Base-by-base conservation (phyloP, 2,329 filamentous ascomycete genomes). In the Tothia fuscella region DNA sequence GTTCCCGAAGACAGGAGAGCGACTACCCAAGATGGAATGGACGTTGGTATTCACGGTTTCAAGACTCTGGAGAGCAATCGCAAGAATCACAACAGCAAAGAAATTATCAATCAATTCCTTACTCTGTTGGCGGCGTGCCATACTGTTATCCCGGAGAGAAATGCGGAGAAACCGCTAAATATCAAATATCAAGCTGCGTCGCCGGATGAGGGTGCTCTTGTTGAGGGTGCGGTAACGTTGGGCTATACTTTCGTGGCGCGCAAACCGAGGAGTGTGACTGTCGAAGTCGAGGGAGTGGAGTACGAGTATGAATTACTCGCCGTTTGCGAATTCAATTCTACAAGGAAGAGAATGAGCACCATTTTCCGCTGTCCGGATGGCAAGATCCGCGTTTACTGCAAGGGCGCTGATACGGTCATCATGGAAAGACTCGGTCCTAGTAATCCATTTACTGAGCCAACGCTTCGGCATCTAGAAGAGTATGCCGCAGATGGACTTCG, bases 131-230 rank as follows among this genome's bases (percentile, higher is more conserved):
- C 89, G 6, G 93, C 83, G 5, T 98, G 91, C 53, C 91, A 98
- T 60, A 98, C 91, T 0, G 91, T 98, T 50, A 98, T 98, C 54
- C 93, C 91, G 0, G 91, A 98, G 63, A 71, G 79, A 53, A 78
- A 78, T 38, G 82, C 87, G 32, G 80, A 86, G 51, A 82, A 83
- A 46, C 72, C 74, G 2, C 82, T 78, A 14, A 72, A 78, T 28
- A 95, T 98, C 69, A 96, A 93, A 62, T 98, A 98, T 53, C 93
- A 98, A 64, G 91, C 91, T 19, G 89, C 93, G 2, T 98, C 91
- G 19, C 91, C 91, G 1, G 91, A 98, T 51, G 91, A 98, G 60
- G 91, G 89, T 43, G 91, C 91, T n/a, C 67, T 98, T 37, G 91
- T 98, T 0, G 82, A 95, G 53, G 93, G 91, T 43, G 91, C 91